These are phyloP conservation scores for Neotropicomus parvogracilis DNA, from an alignment of 1,284 basidiomycete genomes.

Conservation along the genomic window DNA sequence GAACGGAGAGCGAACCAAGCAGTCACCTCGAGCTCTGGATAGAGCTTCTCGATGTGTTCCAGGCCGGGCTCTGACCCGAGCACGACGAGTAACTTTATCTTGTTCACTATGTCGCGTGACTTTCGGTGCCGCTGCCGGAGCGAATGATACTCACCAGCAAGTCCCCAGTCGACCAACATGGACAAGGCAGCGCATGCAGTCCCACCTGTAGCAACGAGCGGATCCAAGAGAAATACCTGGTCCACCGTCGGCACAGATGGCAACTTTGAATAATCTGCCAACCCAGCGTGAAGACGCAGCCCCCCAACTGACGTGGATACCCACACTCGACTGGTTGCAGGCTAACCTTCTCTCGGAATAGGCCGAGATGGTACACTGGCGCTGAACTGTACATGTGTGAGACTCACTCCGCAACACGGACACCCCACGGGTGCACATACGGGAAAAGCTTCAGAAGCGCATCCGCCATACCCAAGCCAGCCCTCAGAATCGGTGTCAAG, in stretches of 20 bases:
- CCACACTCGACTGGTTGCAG: constrained; percentile 91
- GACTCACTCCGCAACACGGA: not conserved
- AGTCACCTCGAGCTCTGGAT: constrained; percentile 77
- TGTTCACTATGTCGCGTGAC: constrained; percentile 43
- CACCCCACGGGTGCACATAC: constrained; percentile 37
- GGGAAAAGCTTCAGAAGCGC: constrained; percentile 80
- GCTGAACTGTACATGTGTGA: constrained; percentile 49
- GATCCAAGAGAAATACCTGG: constrained; percentile 82
- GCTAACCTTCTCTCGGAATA: constrained; percentile 87
- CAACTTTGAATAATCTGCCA: constrained; percentile 86
- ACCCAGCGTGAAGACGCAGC: constrained; percentile 1
- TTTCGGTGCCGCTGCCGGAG: not conserved
- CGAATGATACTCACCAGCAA: constrained; percentile 50
- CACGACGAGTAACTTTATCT: constrained; percentile 83
- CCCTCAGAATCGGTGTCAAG: constrained; percentile 86
- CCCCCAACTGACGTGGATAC: constrained; percentile 23
- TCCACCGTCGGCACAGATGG: constrained; percentile 78
- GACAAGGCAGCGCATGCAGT: constrained; percentile 82
- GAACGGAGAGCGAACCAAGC: constrained; percentile 1
- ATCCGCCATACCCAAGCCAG: constrained; percentile 93
- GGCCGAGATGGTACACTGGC: constrained; percentile 85
- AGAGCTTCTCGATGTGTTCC: constrained; percentile 58
- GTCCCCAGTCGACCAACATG: constrained; percentile 87
- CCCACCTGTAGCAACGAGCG: constrained; percentile 92
- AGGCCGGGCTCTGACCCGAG: constrained; percentile 79